These are phyloP conservation scores for Zygoascus bituminiphila DNA, from an alignment of 805 yeast genomes.

Conservation along the genomic window DNA sequence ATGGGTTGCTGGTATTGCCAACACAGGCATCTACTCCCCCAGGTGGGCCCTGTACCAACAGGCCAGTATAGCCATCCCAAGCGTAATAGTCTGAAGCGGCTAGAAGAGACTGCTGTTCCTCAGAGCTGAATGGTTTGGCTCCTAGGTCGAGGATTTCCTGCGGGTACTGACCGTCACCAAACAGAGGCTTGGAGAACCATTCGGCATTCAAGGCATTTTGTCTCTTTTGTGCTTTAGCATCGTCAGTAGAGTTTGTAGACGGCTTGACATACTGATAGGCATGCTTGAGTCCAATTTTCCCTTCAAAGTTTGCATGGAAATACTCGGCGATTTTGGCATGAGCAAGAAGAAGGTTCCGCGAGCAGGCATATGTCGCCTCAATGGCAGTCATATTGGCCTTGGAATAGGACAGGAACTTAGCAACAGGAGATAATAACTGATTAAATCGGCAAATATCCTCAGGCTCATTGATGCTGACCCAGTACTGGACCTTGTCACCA, in stretches of 20 bases:
- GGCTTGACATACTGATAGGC: conserved; percentile 26
- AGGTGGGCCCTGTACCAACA: conserved; percentile 17
- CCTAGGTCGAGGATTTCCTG: conserved; percentile 11
- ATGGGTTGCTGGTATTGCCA: conserved; percentile 15
- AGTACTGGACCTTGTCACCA: conserved; percentile 28
- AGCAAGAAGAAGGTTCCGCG: conserved; percentile 18
- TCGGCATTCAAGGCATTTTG: conserved; percentile 20
- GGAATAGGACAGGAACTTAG: too few species aligned
- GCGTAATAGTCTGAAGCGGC: conserved; percentile 28
- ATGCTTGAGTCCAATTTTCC: conserved; percentile 23
- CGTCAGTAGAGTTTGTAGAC: conserved; percentile 20
- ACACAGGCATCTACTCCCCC: conserved; percentile 23
- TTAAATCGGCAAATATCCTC: too few species aligned
- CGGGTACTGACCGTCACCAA: conserved; percentile 27
- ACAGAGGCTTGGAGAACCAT: conserved; percentile 27
- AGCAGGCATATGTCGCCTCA: conserved; percentile 9
- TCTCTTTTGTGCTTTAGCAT: conserved; percentile 23
- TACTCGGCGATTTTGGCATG: conserved; percentile 22
- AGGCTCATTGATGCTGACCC: conserved; percentile 30
- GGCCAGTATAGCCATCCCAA: conserved; percentile 27
- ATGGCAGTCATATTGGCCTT: not conserved
- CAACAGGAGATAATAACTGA: too few species aligned
- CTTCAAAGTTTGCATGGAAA: conserved; percentile 22
- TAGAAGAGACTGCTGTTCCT: not conserved
- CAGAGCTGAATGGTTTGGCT: not conserved